Conservation (phyloP, 2,329 filamentous ascomycete genomes). For the Dactylonectria estremocensis region DNA sequence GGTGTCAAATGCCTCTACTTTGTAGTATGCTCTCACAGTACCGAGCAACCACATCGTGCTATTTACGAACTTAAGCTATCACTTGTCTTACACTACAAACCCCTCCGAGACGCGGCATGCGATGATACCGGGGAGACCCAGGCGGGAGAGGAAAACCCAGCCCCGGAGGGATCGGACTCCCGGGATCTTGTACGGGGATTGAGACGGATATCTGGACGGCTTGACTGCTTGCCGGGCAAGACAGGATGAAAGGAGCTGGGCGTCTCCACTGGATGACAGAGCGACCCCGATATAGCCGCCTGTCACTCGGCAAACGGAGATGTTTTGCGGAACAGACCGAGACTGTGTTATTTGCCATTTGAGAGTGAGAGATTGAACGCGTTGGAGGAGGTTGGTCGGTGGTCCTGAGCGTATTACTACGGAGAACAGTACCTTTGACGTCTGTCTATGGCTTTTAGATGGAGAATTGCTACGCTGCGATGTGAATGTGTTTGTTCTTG, state of each 20-base stretch:
- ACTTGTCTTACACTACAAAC: background rate
- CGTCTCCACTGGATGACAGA: conserved; percentile 14
- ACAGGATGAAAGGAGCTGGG: conserved; percentile 25
- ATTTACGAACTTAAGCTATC: background rate
- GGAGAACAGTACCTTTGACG: too few relatives aligned
- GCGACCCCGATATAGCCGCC: conserved; percentile 7
- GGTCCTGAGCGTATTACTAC: background rate
- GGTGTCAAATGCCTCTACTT: too few relatives aligned
- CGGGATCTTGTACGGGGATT: conserved; percentile 7
- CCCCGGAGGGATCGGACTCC: conserved; percentile 23
- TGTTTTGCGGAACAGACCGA: conserved; percentile 3
- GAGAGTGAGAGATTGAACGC: background rate
- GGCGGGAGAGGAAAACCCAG: background rate
- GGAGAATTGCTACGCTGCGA: background rate
- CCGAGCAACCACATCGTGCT: too few relatives aligned
- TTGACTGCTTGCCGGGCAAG: conserved; percentile 14
- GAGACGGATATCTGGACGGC: background rate
- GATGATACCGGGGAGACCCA: conserved; percentile 3
- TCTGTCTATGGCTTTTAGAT: too few relatives aligned
- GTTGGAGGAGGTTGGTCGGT: background rate
- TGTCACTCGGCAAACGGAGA: background rate
- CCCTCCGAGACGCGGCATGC: conserved; percentile 24
- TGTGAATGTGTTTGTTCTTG: background rate
- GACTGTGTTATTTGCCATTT: background rate
- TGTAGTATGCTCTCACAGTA: too few relatives aligned